Evolutionary conservation across 2,329 filamentous ascomycete species (phyloP).

Genomic region (Scedosporium boydii): DNA sequence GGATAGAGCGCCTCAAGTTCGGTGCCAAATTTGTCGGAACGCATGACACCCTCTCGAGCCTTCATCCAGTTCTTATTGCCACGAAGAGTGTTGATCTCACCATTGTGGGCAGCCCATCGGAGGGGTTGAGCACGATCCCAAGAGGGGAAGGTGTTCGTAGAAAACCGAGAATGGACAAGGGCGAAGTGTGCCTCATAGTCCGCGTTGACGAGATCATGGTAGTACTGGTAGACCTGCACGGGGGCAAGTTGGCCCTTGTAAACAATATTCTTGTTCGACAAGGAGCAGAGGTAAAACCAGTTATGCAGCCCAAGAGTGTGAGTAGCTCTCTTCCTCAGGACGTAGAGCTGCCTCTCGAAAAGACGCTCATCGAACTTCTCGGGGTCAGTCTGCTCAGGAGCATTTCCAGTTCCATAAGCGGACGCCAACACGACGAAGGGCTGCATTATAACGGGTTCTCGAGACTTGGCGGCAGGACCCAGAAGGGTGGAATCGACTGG

Average conservation of each 20-base stretch:
- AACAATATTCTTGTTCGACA: slow-evolving; percentile 97
- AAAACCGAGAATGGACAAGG: slow-evolving; percentile 93
- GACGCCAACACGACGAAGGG: slow-evolving; percentile 85
- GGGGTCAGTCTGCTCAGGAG: slow-evolving; percentile 68
- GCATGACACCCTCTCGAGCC: slow-evolving; percentile 88
- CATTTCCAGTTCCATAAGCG: slow-evolving; percentile 72
- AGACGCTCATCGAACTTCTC: slow-evolving; percentile 72
- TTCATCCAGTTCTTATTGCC: slow-evolving; percentile 99
- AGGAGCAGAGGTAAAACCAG: slow-evolving; percentile 96
- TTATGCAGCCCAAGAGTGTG: slow-evolving; percentile 93
- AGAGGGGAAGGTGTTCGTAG: slow-evolving; percentile 95
- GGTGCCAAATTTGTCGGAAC: slow-evolving; percentile 84
- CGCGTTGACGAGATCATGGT: slow-evolving; percentile 91
- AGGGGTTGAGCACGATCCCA: slow-evolving; percentile 97
- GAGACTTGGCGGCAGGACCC: slow-evolving; percentile 82
- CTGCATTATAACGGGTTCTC: slow-evolving; percentile 91
- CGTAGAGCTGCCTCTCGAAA: slow-evolving; percentile 89
- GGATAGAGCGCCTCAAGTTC: slow-evolving; percentile 87
- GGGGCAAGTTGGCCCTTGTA: slow-evolving; percentile 97
- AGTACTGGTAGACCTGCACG: slow-evolving; percentile 95
- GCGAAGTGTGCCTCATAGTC: slow-evolving; percentile 98
- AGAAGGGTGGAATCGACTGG: slow-evolving; percentile 88
- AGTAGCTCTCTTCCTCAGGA: slow-evolving; percentile 88
- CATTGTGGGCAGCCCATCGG: slow-evolving; percentile 95
- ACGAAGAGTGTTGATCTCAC: slow-evolving; percentile 94